Evolutionary conservation across 257 asterid species (phyloP).

Genomic region (Leonotis leonurus): DNA sequence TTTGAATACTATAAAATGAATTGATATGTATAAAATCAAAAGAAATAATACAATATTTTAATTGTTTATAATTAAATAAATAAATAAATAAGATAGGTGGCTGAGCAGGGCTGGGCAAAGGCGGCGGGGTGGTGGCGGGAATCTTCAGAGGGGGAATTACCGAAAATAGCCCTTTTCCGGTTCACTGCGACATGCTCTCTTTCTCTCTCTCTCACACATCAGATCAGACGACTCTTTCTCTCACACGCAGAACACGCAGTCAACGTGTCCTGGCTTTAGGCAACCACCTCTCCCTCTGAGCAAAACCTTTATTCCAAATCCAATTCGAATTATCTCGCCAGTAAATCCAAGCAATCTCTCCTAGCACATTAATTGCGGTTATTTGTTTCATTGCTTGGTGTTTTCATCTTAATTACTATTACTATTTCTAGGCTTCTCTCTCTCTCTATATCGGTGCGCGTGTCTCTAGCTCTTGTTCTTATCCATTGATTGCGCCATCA

Average conservation of each 20-base stretch:
- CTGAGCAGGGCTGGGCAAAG: too few relatives aligned
- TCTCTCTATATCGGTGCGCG: slow-evolving; percentile 22
- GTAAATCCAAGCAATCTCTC: slow-evolving; percentile 25
- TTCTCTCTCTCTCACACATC: slow-evolving; percentile 11
- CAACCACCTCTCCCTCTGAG: slow-evolving; percentile 15
- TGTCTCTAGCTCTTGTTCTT: slow-evolving; percentile 3
- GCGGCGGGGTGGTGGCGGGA: slow-evolving; percentile 18
- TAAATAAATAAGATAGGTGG: too few relatives aligned
- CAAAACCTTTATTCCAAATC: slow-evolving; percentile 25
- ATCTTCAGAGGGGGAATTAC: slow-evolving; percentile 9
- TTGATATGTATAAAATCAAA: too few relatives aligned
- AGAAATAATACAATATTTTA: too few relatives aligned
- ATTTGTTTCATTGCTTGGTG: background rate
- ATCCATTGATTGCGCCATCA: slow-evolving; percentile 19
- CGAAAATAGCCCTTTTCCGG: slow-evolving; percentile 9
- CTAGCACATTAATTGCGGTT: slow-evolving; percentile 22
- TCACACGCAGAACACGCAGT: slow-evolving; percentile 30
- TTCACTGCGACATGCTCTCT: background rate
- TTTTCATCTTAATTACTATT: background rate
- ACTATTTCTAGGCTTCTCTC: background rate
- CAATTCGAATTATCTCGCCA: slow-evolving; percentile 11
- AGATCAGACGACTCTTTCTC: slow-evolving; percentile 1
- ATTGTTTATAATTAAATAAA: too few relatives aligned
- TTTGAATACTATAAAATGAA: too few relatives aligned
- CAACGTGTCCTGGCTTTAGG: slow-evolving; percentile 28